phyloP scores from a whole-genome alignment of 78 protist species.

The Dictyostelium intermedium region DNA sequence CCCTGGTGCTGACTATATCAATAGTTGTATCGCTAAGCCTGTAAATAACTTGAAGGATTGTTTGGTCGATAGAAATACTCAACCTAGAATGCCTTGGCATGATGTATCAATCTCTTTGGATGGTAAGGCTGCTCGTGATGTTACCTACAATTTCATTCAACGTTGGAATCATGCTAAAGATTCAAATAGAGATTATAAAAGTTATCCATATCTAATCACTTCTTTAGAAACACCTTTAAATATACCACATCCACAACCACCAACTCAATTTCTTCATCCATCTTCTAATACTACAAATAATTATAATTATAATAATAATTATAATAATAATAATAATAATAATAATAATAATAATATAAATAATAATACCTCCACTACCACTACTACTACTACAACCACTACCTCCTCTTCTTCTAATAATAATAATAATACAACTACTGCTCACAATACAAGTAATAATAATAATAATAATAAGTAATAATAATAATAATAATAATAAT shows the following conservation, averaged over 20 bases:
- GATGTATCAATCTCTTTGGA: conserved; percentile 50
- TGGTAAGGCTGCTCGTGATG: conserved; percentile 81
- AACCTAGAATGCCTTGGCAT: conserved; percentile 86
- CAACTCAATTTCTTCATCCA: neutral
- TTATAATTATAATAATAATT: too few relatives aligned
- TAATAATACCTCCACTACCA: neutral
- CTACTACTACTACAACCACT: neutral
- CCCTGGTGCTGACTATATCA: conserved; percentile 65
- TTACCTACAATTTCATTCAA: conserved; percentile 87
- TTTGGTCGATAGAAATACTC: conserved; percentile 25
- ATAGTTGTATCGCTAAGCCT: conserved; percentile 44
- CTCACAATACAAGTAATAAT: neutral
- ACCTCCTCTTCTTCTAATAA: too few relatives aligned
- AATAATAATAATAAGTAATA: neutral
- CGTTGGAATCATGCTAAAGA: conserved; percentile 87
- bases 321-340: neutral
- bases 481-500: neutral
- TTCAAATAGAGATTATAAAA: conserved; percentile 63
- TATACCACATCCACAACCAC: neutral
- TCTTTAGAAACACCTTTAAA: conserved; percentile 2
- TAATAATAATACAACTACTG: too few relatives aligned
- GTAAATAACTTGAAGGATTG: conserved; percentile 1
- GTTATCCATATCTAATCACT: conserved; percentile 49
- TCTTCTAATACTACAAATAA: neutral
- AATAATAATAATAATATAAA: neutral